phyloP scores from a whole-genome alignment of 192 early-diverging fungal species.

The Rhizophagus clarus region DNA sequence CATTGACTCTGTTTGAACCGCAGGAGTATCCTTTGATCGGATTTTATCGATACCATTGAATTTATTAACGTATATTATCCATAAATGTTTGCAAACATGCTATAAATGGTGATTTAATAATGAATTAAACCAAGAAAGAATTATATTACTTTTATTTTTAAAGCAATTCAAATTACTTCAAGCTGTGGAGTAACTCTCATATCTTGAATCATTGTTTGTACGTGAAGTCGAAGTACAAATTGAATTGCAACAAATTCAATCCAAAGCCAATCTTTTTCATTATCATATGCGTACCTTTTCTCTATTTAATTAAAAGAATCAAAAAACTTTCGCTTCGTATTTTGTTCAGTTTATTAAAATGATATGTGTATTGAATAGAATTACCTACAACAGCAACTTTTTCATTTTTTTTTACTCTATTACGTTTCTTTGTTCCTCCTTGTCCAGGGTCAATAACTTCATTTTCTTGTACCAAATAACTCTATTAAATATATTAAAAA shows the following conservation, averaged over 20 bases:
- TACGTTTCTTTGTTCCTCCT: not conserved
- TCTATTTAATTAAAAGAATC: not conserved
- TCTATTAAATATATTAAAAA: too few relatives aligned
- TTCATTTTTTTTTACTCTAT: not conserved
- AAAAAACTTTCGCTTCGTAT: not conserved
- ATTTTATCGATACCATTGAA: not conserved
- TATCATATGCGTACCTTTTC: not conserved
- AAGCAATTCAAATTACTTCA: conserved; percentile 5
- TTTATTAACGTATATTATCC: conserved; percentile 28
- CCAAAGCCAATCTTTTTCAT: not conserved
- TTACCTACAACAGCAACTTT: not conserved
- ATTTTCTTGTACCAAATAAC: not conserved
- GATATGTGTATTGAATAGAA: not conserved
- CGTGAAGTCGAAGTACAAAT: not conserved
- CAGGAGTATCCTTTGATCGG: not conserved
- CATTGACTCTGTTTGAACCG: not conserved
- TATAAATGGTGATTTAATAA: not conserved
- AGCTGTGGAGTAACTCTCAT: conserved; percentile 13
- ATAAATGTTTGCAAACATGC: conserved; percentile 23
- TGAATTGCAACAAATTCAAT: not conserved
- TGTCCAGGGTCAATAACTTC: not conserved
- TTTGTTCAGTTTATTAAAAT: not conserved
- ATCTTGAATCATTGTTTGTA: conserved; percentile 17
- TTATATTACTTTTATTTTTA: too few relatives aligned
- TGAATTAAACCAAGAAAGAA: not conserved